Percentiles rank a stretch among this genome's conserved stretches.
phyloP scores from a whole-genome alignment of 2,329 filamentous ascomycete genomes.

The Gaeumannomyces tritici region DNA sequence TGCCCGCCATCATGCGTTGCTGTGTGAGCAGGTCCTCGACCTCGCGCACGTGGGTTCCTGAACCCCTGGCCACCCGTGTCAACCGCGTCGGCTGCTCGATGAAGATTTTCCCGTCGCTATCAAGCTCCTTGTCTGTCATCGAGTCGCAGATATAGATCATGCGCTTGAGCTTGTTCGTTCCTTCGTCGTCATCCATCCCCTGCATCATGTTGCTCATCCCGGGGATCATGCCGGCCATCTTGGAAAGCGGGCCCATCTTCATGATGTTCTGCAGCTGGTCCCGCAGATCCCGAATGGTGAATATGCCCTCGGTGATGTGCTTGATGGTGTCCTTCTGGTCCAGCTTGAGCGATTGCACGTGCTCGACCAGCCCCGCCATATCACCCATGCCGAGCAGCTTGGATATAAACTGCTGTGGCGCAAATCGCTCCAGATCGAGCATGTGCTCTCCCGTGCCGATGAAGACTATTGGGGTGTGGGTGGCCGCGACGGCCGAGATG shows the following conservation, averaged over 20 bases:
- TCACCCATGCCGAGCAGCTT: constrained; percentile 97
- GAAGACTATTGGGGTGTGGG: constrained; percentile 93
- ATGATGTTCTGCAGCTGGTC: constrained; percentile 97
- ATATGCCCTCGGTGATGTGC: constrained; percentile 93
- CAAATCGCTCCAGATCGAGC: constrained; percentile 87
- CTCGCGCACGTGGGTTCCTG: constrained; percentile 81
- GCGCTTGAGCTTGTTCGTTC: constrained; percentile 82
- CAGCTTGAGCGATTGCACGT: constrained; percentile 89
- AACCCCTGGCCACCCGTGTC: constrained; percentile 82
- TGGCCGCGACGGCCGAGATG: constrained; percentile 94
- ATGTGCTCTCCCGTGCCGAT: constrained; percentile 97
- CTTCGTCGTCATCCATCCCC: constrained; percentile 94
- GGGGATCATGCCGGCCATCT: constrained; percentile 98
- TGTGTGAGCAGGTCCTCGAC: constrained; percentile 97
- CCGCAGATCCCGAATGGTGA: constrained; percentile 85
- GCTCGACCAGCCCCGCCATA: constrained; percentile 88
- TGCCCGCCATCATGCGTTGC: constrained; percentile 96
- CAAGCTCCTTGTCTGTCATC: constrained; percentile 94
- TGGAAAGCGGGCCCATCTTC: constrained; percentile 97
- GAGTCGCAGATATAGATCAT: constrained; percentile 99
- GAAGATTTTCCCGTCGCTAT: constrained; percentile 90
- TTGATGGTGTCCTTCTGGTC: constrained; percentile 99
- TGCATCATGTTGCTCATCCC: constrained; percentile 90
- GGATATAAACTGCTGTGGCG: constrained; percentile 84
- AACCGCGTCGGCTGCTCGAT: constrained; percentile 87